Conservation (phyloP, 2,329 filamentous ascomycete genomes). For the Xylaria sp. region DNA sequence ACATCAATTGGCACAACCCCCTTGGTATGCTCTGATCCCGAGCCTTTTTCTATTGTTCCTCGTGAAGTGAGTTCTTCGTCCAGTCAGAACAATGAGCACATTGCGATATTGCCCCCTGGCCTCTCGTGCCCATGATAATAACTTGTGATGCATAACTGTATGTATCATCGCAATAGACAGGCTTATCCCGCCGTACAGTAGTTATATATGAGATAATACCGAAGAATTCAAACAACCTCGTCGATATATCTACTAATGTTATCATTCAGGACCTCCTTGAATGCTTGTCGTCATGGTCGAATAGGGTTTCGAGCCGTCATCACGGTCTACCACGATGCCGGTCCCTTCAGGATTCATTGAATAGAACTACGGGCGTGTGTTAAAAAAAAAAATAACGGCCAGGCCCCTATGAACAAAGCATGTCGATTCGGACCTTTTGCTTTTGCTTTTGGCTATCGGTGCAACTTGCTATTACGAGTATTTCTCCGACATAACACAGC, state of each 20-base stretch:
- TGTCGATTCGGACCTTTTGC: neutral
- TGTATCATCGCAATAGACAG: neutral
- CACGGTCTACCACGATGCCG: neutral
- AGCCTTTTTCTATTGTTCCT: neutral
- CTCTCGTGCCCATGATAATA: neutral
- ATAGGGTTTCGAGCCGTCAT: slow-evolving; percentile 23
- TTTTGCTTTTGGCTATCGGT: neutral
- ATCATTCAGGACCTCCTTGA: neutral
- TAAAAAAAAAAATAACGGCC: neutral
- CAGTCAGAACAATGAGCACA: neutral
- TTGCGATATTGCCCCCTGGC: neutral
- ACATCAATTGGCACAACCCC: neutral
- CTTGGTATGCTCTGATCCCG: neutral
- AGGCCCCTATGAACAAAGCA: neutral
- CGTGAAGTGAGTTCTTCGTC: neutral
- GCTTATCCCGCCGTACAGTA: neutral
- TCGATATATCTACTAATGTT: neutral
- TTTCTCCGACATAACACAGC: neutral
- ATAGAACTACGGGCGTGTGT: neutral
- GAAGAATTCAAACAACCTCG: neutral
- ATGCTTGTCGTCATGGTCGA: slow-evolving; percentile 12
- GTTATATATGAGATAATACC: neutral
- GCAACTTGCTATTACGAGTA: neutral
- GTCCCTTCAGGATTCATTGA: neutral
- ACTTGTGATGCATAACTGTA: neutral